Evolutionary conservation across 2,329 filamentous ascomycete species (phyloP), one percentile per base, ranked within the genome.

Genomic region (Xylaria polymorpha): DNA sequence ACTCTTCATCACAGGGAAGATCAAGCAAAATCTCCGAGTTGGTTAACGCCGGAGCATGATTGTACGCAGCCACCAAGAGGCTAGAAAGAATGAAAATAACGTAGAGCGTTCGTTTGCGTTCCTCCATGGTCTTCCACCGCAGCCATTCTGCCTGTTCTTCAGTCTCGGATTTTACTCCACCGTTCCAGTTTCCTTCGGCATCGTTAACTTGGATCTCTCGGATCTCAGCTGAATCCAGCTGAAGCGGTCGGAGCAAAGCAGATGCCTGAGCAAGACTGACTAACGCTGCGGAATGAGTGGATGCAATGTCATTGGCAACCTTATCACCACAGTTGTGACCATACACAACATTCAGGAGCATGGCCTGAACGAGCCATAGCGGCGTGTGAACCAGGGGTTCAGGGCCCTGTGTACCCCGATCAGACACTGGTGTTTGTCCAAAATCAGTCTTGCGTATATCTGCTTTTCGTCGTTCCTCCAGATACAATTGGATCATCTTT

Each of bases 301-400:
- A 94, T 0, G 95, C 95, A 76, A 97, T 97, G 78, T 98, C 94
- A 69, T 93, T 94, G 25, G 94, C 92, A 63, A 90, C 91, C 82
- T 97, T 95, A 79, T 98, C 95, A 44, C 93, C 94, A 78, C 94
- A 97, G 74, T 97, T 97, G 80, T 98, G 93, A 15, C 95, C 95
- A 78, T 97, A 98, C 18, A 98, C 92, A 44, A 98, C 93, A 78
- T 97, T 98, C 60, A 99, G 86, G 9, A 98, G 85, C 95, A 98
- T 98, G 0, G 95, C 94, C 80, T 98, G 96, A 18, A 98, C 94
- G 32, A 99, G 86, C 94, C 95, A 98, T 48, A 98, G 86, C 0
- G 95, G 95, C 1, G 94, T 95, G 73, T 93, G 90, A 46, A 90
- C 87, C 18, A 89, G 85, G 59, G 86, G 86, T 67, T 93, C 91